These are phyloP conservation scores for Hymenoscyphus scutula DNA, from an alignment of 2,329 filamentous ascomycete genomes.

Conservation along the genomic window DNA sequence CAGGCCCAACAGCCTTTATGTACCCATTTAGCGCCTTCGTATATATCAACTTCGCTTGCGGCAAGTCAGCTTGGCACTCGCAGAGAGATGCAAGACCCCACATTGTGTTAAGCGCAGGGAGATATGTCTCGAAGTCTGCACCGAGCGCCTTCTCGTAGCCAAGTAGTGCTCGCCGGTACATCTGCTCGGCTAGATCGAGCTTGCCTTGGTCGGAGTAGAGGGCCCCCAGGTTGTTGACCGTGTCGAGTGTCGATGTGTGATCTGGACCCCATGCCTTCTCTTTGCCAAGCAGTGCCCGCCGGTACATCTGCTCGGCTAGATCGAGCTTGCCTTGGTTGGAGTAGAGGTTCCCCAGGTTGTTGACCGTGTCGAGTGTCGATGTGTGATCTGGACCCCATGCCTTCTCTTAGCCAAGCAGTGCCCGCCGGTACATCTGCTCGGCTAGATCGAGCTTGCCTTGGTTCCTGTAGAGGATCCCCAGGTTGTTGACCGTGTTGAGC, in stretches of 20 bases:
- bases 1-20: too few species aligned
- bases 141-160: too few species aligned
- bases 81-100: too few species aligned
- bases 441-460: neutral
- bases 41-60: too few species aligned
- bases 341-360: neutral
- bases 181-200: conserved; percentile 7
- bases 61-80: too few species aligned
- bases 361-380: neutral
- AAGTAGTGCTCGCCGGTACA: too few species aligned
- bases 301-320: neutral
- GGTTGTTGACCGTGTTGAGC: neutral
- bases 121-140: too few species aligned
- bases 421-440: neutral
- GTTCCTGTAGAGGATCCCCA: neutral
- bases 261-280: neutral
- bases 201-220: conserved; percentile 30
- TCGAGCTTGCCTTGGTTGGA: neutral
- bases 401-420: neutral
- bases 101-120: too few species aligned
- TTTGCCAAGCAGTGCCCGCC: too few species aligned
- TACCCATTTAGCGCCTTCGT: too few species aligned
- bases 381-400: neutral
- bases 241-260: neutral
- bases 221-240: conserved; percentile 25